Percentiles rank a stretch among this genome's conserved stretches.
These are phyloP conservation scores for Barnettozyma salicaria DNA, from an alignment of 805 yeast species.

Conservation along the genomic window DNA sequence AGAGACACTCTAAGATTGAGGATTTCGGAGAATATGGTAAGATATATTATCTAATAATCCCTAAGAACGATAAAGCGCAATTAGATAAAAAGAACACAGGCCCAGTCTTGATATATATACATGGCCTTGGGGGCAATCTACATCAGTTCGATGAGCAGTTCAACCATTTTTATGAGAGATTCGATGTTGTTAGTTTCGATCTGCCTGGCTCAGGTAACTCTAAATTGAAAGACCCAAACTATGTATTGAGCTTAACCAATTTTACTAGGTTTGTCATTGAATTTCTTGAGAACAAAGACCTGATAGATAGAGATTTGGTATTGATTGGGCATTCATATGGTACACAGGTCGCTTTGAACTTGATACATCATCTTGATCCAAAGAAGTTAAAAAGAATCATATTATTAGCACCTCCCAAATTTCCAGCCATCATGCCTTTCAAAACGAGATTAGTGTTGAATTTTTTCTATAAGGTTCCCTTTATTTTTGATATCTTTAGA, in stretches of 20 bases:
- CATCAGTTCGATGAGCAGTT: conserved; percentile 73
- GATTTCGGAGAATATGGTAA: conserved; percentile 9
- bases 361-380: conserved; percentile 17
- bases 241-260: conserved; percentile 15
- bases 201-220: conserved; percentile 78
- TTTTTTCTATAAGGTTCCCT: conserved; percentile 7
- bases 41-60: conserved; percentile 11
- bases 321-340: conserved; percentile 76
- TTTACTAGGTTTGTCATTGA: conserved; percentile 14
- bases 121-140: conserved; percentile 88
- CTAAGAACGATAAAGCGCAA: conserved; percentile 12
- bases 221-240: conserved; percentile 3
- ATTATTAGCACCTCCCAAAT: conserved; percentile 45
- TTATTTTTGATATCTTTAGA: conserved; percentile 20
- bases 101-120: conserved; percentile 53
- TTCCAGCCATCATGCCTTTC: conserved; percentile 9
- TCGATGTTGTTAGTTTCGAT: conserved; percentile 66
- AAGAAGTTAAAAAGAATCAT: conserved; percentile 18
- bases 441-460: conserved; percentile 4
- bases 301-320: conserved; percentile 27
- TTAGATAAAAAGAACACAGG: conserved; percentile 6
- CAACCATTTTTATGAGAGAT: conserved; percentile 53
- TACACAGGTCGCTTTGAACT: conserved; percentile 45
- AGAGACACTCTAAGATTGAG: conserved; percentile 9
- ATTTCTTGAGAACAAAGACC: conserved; percentile 10